Base-by-base conservation (phyloP, 1,284 basidiomycete species). In the Cryptococcus wingfieldii region DNA sequence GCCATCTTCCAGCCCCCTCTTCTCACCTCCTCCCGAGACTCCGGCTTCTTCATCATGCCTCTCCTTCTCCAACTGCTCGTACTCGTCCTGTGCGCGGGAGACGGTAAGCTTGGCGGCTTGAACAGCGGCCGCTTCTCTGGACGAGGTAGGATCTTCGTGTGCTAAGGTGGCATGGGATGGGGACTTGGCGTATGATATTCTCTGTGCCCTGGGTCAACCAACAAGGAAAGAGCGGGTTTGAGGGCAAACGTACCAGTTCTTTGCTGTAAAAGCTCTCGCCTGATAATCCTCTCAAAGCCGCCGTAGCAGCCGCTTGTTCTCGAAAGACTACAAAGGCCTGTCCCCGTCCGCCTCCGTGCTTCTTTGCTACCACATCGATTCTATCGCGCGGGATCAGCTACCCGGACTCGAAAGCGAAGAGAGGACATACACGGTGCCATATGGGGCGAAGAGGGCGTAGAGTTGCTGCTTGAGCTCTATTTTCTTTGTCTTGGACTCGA, bases 271-370 rank as follows among this genome's bases (percentile, higher is more conserved):
- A 98, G 18, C 85, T 65, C 82, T 95, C 90, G 53, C 93, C 93
- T 66, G 89, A 86, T 69, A 93, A 87, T 47, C 87, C 89, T 43
- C 93, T 83, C 83, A 96, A 82, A 18, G 94, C 96, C 38, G 91
- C 83, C 12, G 93, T 97, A 53, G 93, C 90, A 48, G 86, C 83
- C 18, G 88, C 83, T 56, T 93, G 84, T 78, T 94, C 91, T 60
- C 85, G 83, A 77, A 97, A 99, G 61, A 96, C 93, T 67, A 98
- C 84, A 76, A 97, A 98, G 1, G 95, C 95, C 78, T 97, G 94
- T 2, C 95, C 95, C 60, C 89, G 84, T 86, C 93, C 93, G 70
- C 86, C 88, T 53, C 83, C 60, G 52, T 75, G 68, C 63, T 97
- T 93, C 44, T 89, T 86, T n/a, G 95, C 93, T 51, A 98, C 84